Evolutionary conservation across 352 stramenopile species (phyloP).

Genomic region (Globisporangium perplexum): DNA sequence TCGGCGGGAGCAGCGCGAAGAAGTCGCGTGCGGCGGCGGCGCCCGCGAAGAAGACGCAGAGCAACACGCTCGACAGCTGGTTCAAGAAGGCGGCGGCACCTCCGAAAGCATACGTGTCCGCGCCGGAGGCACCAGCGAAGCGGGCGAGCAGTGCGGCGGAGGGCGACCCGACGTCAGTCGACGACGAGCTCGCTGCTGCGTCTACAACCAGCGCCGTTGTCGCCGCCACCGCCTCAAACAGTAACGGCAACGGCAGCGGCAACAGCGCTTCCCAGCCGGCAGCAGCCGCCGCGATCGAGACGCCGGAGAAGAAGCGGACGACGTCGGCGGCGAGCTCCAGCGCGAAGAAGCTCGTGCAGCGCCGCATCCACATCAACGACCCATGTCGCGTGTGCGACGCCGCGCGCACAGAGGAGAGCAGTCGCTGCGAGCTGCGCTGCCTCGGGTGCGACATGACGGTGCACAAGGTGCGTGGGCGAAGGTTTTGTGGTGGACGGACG

Average conservation of each 20-base stretch:
- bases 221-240: background rate
- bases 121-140: background rate
- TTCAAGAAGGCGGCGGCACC: slow-evolving; percentile 30
- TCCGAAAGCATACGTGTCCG: slow-evolving; percentile 7
- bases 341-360: slow-evolving; percentile 55
- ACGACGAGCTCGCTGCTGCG: background rate
- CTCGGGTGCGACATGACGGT: slow-evolving; percentile 60
- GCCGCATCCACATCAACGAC: slow-evolving; percentile 63
- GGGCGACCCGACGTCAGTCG: too few species aligned
- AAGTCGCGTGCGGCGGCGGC: slow-evolving; percentile 2
- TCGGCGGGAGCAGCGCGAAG: slow-evolving; percentile 5
- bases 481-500: background rate
- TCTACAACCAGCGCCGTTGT: background rate
- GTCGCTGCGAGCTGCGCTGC: slow-evolving; percentile 58
- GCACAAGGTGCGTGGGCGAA: slow-evolving; percentile 33
- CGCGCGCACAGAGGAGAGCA: slow-evolving; percentile 38
- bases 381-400: slow-evolving; percentile 59
- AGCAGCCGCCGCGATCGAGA: background rate
- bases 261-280: background rate
- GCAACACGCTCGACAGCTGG: slow-evolving; percentile 56
- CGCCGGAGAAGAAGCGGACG: slow-evolving; percentile 8
- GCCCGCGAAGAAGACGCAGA: slow-evolving; percentile 27
- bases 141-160: slow-evolving; percentile 2
- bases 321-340: slow-evolving; percentile 1
- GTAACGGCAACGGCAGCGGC: background rate